Evolutionary conservation across 2,329 filamentous ascomycete genomes (phyloP), one percentile per base, ranked within the genome.

Genomic region (Clarireedia homoeocarpa): DNA sequence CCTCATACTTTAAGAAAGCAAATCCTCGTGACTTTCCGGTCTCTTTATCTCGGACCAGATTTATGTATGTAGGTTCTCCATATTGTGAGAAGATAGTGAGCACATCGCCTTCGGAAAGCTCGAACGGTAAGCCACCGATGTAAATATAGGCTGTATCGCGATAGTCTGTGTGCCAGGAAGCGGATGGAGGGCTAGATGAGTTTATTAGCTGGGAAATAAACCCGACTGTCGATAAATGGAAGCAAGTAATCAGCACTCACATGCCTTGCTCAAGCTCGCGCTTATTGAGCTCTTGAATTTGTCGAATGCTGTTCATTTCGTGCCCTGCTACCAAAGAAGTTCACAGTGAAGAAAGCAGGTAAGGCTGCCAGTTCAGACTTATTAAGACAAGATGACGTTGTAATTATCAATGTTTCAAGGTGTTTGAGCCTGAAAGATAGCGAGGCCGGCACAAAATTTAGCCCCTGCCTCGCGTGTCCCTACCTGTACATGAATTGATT

Each of bases 71-170:
- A 2, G 95, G 95, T 69, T 97, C 92, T 65, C 94, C 94, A 69
- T 86, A 99, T 71, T 99, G 94, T 6, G 91, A 96, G 76, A 97
- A 99, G 59, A 99, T 95, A 10, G 91, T 91, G 63, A 97, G 83
- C 60, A 99, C 81, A 72, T 99, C 94, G 72, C 95, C 95, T 75
- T 99, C 94, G 49, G 90, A 91, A 42, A 99, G 80, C 67, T 95
- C 89, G 73, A 88, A 95, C 3, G 91, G 90, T 12, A 99, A 80
- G 27, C 92, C 92, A 68, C 95, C 95, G 64, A 99, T 91, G 77
- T 96, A 96, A 70, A 99, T 77, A 72, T 92, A 99, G 58, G 94
- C 95, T 2, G 94, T 97, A 75, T 95, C 94, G 74, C 90, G 89
- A 74, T 97, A 99, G 76, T 99, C 95, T 71, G 87, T 86, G 71